Conservation (phyloP, 2,329 filamentous ascomycete species). For the Fusarium nisikadoi region DNA sequence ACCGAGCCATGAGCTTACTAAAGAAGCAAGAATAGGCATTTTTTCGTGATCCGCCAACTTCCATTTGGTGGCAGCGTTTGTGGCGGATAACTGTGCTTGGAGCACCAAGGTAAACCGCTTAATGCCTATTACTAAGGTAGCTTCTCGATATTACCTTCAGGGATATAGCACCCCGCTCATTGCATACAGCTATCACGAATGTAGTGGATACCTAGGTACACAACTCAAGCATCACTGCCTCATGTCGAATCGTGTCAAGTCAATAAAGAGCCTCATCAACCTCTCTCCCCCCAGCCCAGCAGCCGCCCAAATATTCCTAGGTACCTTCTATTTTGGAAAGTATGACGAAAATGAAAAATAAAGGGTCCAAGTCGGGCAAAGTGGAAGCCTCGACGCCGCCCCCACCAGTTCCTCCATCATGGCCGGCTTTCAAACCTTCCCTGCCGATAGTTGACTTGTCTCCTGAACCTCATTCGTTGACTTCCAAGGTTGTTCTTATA, state of each 20-base stretch:
- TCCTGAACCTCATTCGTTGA: slow-evolving; percentile 62
- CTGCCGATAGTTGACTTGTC: slow-evolving; percentile 72
- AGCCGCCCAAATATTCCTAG: background rate
- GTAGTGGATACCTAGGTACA: background rate
- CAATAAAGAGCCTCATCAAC: background rate
- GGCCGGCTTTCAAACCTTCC: slow-evolving; percentile 77
- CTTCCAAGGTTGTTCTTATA: slow-evolving; percentile 76
- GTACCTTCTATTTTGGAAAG: background rate
- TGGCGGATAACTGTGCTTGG: background rate
- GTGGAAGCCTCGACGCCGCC: slow-evolving; percentile 33
- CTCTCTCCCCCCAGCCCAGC: background rate
- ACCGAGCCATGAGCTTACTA: slow-evolving; percentile 31
- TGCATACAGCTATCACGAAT: slow-evolving; percentile 16
- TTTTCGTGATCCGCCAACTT: background rate
- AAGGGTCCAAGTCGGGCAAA: slow-evolving; percentile 44
- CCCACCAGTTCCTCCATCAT: slow-evolving; percentile 57
- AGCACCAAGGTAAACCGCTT: background rate
- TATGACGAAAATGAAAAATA: slow-evolving; percentile 50
- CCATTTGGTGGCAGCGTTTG: background rate
- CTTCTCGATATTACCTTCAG: background rate
- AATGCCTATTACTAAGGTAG: background rate
- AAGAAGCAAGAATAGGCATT: slow-evolving; percentile 22
- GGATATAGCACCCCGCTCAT: slow-evolving; percentile 13
- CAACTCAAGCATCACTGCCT: background rate
- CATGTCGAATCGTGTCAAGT: background rate